phyloP scores from a whole-genome alignment of 2,329 filamentous ascomycete genomes.

The Clonostachys rosea region DNA sequence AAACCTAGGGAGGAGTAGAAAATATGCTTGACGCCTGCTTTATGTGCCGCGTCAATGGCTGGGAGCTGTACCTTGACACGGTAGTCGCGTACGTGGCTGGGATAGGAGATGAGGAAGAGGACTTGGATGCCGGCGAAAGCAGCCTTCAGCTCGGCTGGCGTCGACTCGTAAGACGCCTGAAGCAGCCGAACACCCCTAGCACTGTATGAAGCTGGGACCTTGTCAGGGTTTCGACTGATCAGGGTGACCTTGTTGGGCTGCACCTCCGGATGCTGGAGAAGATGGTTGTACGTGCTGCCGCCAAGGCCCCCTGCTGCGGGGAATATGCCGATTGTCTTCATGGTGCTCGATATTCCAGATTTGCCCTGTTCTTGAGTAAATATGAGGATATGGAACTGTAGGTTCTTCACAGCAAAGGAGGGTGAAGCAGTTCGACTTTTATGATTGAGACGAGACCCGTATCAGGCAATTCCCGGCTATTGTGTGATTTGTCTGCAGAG shows the following conservation, averaged over 20 bases:
- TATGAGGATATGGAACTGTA: too few relatives aligned
- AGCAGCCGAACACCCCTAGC: conserved; percentile 41
- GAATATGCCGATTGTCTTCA: conserved; percentile 36
- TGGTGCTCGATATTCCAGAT: not conserved
- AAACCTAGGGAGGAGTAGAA: conserved; percentile 57
- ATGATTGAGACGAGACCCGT: too few relatives aligned
- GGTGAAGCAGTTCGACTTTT: too few relatives aligned
- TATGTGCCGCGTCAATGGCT: conserved; percentile 48
- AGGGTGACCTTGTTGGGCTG: conserved; percentile 39
- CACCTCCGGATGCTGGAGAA: conserved; percentile 37
- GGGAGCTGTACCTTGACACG: conserved; percentile 29
- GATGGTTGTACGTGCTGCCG: conserved; percentile 40
- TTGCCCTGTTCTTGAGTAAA: too few relatives aligned
- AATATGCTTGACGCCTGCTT: conserved; percentile 45
- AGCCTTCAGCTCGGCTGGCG: conserved; percentile 31
- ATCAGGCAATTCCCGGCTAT: too few relatives aligned
- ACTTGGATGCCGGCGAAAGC: conserved; percentile 44
- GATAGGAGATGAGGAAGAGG: conserved; percentile 51
- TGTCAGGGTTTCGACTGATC: conserved; percentile 37
- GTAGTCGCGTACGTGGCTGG: conserved; percentile 40
- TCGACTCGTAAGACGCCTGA: conserved; percentile 43
- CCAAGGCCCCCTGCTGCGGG: conserved; percentile 49
- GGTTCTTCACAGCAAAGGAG: too few relatives aligned
- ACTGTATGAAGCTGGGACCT: conserved; percentile 27
- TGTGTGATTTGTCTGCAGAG: too few relatives aligned